Base-by-base conservation (phyloP, 2,329 filamentous ascomycete genomes). In the Didymella exigua region DNA sequence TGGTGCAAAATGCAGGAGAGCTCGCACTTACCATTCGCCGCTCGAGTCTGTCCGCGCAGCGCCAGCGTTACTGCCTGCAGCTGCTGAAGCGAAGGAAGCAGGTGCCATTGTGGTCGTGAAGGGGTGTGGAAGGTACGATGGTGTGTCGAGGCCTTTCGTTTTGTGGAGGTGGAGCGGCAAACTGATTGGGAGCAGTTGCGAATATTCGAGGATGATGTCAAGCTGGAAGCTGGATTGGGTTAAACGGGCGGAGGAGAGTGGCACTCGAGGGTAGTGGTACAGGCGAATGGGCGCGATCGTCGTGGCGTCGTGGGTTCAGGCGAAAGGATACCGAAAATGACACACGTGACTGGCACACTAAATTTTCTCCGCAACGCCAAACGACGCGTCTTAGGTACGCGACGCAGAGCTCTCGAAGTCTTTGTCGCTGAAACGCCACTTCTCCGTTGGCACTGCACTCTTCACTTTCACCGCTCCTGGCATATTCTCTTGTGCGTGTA, bases 51-150 rank as follows among this genome's bases (percentile, higher is more conserved):
- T 59, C 56, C 79, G 78, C 64, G 76, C 66, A 58, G 74, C 65
- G 65, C 67, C 75, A 53, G 75, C 65, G 59, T 66, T 76, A 68
- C 67, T 78, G 64, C 75, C 77, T 56, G 79, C 78, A 16, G 79
- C 79, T 53, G 79, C 79, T 54, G 79, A 81, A 63, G 79, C 79
- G 67, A 82, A 82, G 54, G 78, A 79, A 47, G 79, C 76, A 60
- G 79, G 78, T 61, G 78, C 77, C 78, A 81, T 80, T 62, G 60
- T 63, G 56, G 51, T 59, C 51, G 61, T 53, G 56, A 31, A 16
- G 49, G 27, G 33, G 34, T 58, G 63, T 58, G 51, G 60, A 54
- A 60, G 63, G 60, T 54, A 51, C 56, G 55, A 54, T 61, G 53
- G 60, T 64, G 49, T 60, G 55, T 65, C 64, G 62, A 68, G 58